A percentile compares a stretch with the other conserved stretches of the same genome.
Conservation (phyloP, 2,329 filamentous ascomycete species). For the Sarocladium oryzae region DNA sequence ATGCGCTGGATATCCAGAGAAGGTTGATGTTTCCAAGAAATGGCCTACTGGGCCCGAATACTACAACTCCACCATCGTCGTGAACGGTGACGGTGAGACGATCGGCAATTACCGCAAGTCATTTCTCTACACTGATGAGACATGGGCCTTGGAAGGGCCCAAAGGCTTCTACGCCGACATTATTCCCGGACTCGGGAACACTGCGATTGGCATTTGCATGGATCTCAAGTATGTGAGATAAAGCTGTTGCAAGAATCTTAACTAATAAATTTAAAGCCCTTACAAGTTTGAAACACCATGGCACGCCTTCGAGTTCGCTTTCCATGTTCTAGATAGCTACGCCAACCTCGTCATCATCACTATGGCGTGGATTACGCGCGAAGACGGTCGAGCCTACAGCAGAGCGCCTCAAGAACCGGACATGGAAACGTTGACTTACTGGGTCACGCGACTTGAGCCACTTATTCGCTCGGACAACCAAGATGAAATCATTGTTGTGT, state of each 20-base stretch:
- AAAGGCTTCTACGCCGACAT: conserved; percentile 41
- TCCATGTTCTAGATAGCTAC: conserved; percentile 47
- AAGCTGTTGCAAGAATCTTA: too few relatives aligned
- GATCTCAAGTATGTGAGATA: conserved; percentile 7
- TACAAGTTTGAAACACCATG: conserved; percentile 33
- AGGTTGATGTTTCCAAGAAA: conserved; percentile 41
- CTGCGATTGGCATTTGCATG: conserved; percentile 51
- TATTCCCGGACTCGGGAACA: conserved; percentile 41
- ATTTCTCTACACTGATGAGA: conserved; percentile 54
- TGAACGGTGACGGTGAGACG: conserved; percentile 51
- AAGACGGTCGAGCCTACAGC: conserved; percentile 38
- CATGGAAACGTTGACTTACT: conserved; percentile 67
- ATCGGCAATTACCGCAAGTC: conserved; percentile 55
- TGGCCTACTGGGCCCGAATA: conserved; percentile 48
- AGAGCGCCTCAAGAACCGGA: conserved; percentile 53
- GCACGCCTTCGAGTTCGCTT: conserved; percentile 37
- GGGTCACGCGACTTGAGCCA: conserved; percentile 67
- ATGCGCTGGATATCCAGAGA: conserved; percentile 68
- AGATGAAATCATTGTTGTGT: conserved; percentile 61
- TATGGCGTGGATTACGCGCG: conserved; percentile 72
- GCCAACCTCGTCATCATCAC: conserved; percentile 61
- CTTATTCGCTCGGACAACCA: conserved; percentile 43
- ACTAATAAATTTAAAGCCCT: conserved; percentile 16
- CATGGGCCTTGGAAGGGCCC: conserved; percentile 50
- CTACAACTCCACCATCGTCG: conserved; percentile 47